A percentile compares a stretch with the other conserved stretches of the same genome.
Conservation (phyloP, 495 filamentous ascomycete genomes). For the Lophium mytilinum region DNA sequence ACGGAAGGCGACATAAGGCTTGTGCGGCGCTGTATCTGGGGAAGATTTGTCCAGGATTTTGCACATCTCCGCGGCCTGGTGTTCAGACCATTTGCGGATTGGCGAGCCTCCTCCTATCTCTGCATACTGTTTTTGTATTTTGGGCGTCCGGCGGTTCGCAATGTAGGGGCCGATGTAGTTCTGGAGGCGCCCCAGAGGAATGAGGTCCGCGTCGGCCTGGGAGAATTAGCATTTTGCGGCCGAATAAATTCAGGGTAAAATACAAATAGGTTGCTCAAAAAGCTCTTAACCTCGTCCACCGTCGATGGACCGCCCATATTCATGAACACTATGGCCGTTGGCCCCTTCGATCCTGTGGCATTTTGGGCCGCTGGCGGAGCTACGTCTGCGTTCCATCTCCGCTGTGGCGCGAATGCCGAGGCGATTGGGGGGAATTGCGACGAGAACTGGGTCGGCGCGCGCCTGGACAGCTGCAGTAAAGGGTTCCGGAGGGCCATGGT, state of each 20-base stretch:
- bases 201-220: conserved; percentile 86
- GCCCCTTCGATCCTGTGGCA: conserved; percentile 52
- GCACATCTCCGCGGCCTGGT: conserved; percentile 89
- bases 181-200: conserved; percentile 91
- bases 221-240: conserved; percentile 5
- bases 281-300: conserved; percentile 76
- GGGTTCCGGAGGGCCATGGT: not conserved
- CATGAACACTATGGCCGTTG: conserved; percentile 95
- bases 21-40: conserved; percentile 91
- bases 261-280: conserved; percentile 92
- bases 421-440: conserved; percentile 5
- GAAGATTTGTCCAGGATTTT: conserved; percentile 85
- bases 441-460: conserved; percentile 17
- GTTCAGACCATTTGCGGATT: conserved; percentile 95
- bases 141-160: conserved; percentile 76
- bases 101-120: conserved; percentile 95
- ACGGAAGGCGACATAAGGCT: conserved; percentile 97
- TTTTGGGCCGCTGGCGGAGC: conserved; percentile 69
- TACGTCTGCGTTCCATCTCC: conserved; percentile 41
- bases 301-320: conserved; percentile 98
- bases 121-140: conserved; percentile 91
- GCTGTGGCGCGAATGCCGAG: conserved; percentile 32
- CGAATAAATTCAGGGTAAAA: conserved; percentile 20
- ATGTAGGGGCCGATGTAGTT: conserved; percentile 84
- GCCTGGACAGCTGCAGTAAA: conserved; percentile 20